Evolutionary conservation across 129 eudicot genomes (phyloP).

Genomic region (Flaveria linearis): DNA sequence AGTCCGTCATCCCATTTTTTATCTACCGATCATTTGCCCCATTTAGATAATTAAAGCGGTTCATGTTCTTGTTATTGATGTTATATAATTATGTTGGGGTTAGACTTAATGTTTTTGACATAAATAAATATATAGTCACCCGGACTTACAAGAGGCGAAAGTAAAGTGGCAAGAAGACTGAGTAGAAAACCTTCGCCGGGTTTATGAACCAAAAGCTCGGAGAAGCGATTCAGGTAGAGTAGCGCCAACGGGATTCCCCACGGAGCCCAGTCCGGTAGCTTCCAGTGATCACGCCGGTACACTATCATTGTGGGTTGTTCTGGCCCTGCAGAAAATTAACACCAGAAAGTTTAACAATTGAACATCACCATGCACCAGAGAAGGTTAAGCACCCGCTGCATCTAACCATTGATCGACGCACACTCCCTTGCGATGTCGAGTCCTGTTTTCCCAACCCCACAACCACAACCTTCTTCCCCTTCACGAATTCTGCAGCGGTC

Average conservation of each 20-base stretch:
- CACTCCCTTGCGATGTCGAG: conserved; percentile 3
- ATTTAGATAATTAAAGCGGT: too few species aligned
- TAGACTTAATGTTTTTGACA: background rate
- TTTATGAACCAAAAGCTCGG: conserved; percentile 37
- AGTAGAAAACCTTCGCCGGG: conserved; percentile 33
- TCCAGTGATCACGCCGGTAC: conserved; percentile 44
- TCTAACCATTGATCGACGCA: background rate
- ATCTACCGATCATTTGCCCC: too few species aligned
- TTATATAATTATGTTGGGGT: background rate
- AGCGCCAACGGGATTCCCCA: conserved; percentile 48
- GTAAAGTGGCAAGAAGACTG: conserved; percentile 42
- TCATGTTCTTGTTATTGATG: too few species aligned
- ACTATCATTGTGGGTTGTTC: conserved; percentile 42
- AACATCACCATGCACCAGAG: background rate
- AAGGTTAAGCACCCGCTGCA: background rate
- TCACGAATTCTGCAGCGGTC: background rate
- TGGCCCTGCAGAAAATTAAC: conserved; percentile 33
- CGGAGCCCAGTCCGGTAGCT: conserved; percentile 40
- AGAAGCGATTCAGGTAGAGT: conserved; percentile 46
- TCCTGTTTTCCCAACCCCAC: background rate
- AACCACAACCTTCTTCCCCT: background rate
- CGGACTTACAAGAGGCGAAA: conserved; percentile 51
- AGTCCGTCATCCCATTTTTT: too few species aligned
- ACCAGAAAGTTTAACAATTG: background rate
- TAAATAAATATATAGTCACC: background rate